Base-by-base conservation (phyloP, 2,329 filamentous ascomycete species). In the Curvularia lunata region DNA sequence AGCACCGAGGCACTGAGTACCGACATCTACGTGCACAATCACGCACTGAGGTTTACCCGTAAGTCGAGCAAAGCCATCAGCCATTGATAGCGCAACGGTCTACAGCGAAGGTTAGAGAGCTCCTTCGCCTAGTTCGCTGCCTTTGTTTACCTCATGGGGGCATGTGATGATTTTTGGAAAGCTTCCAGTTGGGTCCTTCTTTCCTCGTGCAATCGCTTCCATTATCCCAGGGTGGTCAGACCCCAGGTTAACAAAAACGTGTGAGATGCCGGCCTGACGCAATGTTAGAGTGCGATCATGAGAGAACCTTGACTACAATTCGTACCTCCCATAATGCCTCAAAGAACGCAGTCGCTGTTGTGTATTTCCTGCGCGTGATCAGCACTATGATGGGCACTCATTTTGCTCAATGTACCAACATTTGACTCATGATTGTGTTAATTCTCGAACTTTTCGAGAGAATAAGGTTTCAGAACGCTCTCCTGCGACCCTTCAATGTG, bases 11-110 rank as follows among this genome's bases (percentile, higher is more conserved):
- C 88, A 90, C 74, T 93, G 91, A 0, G 91, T 94, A 28, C 91
- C 91, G 18, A 93, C 90, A 66, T 94, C 90, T 56, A 93, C 90
- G 69, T 93, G 90, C 2, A 93, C 85, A 59, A 93, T 89, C 10
- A 93, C 90, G 59, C 86, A 88, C 76, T 93, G 90, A 0, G 90
- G 88, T 65, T 89, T 85, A 50, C 86, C 85, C 5, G 88, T 91
- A 34, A 91, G 76, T 61, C 75, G 72, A 38, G 91, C 90, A 69
- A 90, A 92, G 48, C 91, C 91, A 74, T 94, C 91, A 12, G 91
- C 91, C 88, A 92, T 91, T 56, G 90, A 93, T 67, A 94, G 84
- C 25, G 91, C 91, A 6, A 93, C 90, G 89, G 93, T 93, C 87
- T 91, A 63, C 21, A 66, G 57, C 23, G 19, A 13, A 43, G 25